These are phyloP conservation scores for Mycena pura DNA, from an alignment of 768 basidiomycete genomes.

Conservation along the genomic window DNA sequence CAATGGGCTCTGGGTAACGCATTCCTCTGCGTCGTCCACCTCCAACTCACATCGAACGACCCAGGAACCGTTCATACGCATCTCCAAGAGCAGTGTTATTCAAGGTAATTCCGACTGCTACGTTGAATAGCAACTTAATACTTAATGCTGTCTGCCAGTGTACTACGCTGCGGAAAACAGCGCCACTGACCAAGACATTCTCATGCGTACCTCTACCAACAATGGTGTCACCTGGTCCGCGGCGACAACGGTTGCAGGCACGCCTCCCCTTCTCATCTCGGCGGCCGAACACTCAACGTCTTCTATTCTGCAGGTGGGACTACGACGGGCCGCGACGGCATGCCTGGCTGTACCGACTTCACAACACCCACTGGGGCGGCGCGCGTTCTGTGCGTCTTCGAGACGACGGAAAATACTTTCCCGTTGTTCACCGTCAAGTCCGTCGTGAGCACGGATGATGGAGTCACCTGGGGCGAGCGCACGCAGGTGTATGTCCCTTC, in stretches of 20 bases:
- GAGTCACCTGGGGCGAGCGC: constrained; percentile 15
- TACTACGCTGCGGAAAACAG: constrained; percentile 32
- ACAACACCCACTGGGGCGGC: neutral
- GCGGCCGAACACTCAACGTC: neutral
- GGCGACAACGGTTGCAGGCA: constrained; percentile 26
- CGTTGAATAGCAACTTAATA: neutral
- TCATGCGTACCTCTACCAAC: constrained; percentile 30
- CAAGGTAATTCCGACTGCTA: constrained; percentile 16
- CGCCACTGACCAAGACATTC: constrained; percentile 31
- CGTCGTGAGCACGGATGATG: constrained; percentile 30
- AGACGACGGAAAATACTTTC: constrained; percentile 30
- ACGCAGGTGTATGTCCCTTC: constrained; percentile 25
- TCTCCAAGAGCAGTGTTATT: constrained; percentile 21
- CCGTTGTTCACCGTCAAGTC: constrained; percentile 28
- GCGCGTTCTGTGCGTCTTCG: constrained; percentile 30
- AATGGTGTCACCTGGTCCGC: constrained; percentile 27
- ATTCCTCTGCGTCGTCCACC: neutral
- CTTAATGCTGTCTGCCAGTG: neutral
- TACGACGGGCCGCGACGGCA: constrained; percentile 33
- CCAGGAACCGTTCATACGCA: constrained; percentile 32
- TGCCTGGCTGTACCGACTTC: constrained; percentile 28
- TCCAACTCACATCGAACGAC: neutral
- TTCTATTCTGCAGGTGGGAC: constrained; percentile 19
- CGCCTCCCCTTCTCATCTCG: neutral
- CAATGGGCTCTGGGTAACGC: constrained; percentile 31